Evolutionary conservation across 2,329 filamentous ascomycete genomes (phyloP), one percentile per base, ranked within the genome.

Genomic region (Talaromyces sp.): DNA sequence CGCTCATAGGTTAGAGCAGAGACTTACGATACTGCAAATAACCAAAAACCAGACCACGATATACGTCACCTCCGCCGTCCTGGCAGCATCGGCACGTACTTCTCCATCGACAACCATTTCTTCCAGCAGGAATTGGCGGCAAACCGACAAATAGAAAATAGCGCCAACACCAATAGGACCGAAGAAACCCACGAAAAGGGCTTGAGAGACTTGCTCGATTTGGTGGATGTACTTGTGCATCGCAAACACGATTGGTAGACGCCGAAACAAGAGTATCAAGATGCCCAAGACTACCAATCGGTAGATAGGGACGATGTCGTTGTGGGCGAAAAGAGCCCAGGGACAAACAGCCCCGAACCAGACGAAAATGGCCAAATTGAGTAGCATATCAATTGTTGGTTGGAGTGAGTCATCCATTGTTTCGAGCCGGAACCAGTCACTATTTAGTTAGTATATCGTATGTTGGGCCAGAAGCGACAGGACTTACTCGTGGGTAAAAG

Each of bases 321-420:
- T 94, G 70, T 83, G 70, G 0, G 83, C 77, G 69, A 97, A 96
- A 29, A 80, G 81, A 4, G 81, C 75, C 93, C 93, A 97, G 0
- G 93, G 93, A 66, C 90, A 91, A 11, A 93, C 86, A 0, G 92
- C 91, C 3, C 93, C 93, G 71, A 91, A 94, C 93, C 92, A 97
- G 77, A 96, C 87, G 76, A 97, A 97, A 45, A 97, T 86, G 19
- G 89, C 83, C 3, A 96, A 87, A 74, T 97, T 97, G 65, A 97
- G 88, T 1, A 97, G 83, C 92, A 97, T 96, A 75, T 97, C 93
- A 54, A 97, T 91, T 0, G 93, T 97, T 0, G 93, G 93, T 74
- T 97, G 93, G n/a, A 97, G 84, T 1, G 91, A 93, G 75, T 97
- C 94, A 70, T 97, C 93, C 71, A 90, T 81, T 0, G 93, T 97